phyloP scores from a whole-genome alignment of 768 basidiomycete species.

The Mycena galopus region DNA sequence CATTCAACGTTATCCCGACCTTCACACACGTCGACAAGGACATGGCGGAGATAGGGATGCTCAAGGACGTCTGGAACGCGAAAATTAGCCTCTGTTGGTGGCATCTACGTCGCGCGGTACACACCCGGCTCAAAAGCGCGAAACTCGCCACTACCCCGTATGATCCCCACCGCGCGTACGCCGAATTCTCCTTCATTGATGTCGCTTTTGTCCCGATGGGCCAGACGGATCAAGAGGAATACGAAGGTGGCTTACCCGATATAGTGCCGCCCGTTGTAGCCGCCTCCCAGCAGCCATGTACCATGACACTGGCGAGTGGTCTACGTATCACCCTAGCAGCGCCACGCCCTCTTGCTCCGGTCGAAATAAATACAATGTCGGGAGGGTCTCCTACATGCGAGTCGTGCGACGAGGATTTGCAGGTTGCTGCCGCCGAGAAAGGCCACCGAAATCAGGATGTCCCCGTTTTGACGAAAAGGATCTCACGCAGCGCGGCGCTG shows the following conservation, averaged over 20 bases:
- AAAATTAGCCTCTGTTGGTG: slow-evolving; percentile 39
- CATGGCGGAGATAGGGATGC: slow-evolving; percentile 34
- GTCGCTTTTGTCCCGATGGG: slow-evolving; percentile 11
- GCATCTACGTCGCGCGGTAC: slow-evolving; percentile 31
- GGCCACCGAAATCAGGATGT: no score
- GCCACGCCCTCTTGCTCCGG: no score
- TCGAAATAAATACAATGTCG: no score
- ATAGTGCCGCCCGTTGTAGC: background rate
- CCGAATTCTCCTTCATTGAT: slow-evolving; percentile 36
- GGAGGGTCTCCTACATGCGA: no score
- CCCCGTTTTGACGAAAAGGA: no score
- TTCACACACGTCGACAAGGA: slow-evolving; percentile 36
- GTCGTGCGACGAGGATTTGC: no score
- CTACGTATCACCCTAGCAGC: slow-evolving; percentile 4
- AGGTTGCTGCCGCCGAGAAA: no score
- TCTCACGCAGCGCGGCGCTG: no score
- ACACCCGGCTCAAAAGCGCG: slow-evolving; percentile 1
- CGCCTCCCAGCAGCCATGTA: background rate
- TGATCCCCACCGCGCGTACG: slow-evolving; percentile 19
- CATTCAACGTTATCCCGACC: slow-evolving; percentile 7
- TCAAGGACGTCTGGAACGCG: slow-evolving; percentile 23
- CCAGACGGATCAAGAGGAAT: background rate
- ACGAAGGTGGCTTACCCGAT: slow-evolving; percentile 12
- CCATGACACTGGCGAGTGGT: background rate
- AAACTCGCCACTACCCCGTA: slow-evolving; percentile 39